These are phyloP conservation scores for Rhytidhysteron rufulum DNA, from an alignment of 2,329 filamentous ascomycete genomes.

Conservation along the genomic window DNA sequence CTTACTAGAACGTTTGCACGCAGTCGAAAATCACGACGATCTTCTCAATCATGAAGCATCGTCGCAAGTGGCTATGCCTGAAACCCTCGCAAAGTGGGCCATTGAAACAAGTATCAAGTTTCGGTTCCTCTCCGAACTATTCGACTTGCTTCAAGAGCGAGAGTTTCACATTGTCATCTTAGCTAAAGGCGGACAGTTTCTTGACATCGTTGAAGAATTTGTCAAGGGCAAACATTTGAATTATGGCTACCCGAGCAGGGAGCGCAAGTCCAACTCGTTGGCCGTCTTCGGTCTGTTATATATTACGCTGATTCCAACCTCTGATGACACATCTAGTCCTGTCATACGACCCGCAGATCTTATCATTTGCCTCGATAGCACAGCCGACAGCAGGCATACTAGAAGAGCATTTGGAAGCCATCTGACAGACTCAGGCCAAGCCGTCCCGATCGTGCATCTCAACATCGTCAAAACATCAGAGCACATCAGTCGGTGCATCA, in stretches of 20 bases:
- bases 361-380: constrained; percentile 40
- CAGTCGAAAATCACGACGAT: constrained; percentile 30
- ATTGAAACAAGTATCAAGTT: constrained; percentile 31
- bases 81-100: constrained; percentile 24
- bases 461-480: constrained; percentile 41
- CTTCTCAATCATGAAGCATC: constrained; percentile 22
- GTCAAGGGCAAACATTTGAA: constrained; percentile 16
- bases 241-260: constrained; percentile 22
- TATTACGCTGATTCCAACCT: constrained; percentile 34
- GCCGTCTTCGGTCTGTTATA: constrained; percentile 13
- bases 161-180: constrained; percentile 27
- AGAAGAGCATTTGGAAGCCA: constrained; percentile 21
- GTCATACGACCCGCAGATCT: constrained; percentile 29
- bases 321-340: constrained; percentile 13
- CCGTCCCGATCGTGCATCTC: constrained; percentile 33
- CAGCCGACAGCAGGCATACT: constrained; percentile 19
- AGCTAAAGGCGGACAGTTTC: constrained; percentile 17
- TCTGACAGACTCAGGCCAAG: constrained; percentile 7
- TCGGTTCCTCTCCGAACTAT: constrained; percentile 22
- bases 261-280: constrained; percentile 7
- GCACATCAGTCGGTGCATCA: constrained; percentile 42
- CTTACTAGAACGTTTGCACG: constrained; percentile 17
- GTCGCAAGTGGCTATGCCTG: constrained; percentile 7
- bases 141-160: constrained; percentile 16
- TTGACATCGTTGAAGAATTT: constrained; percentile 18